These are phyloP conservation scores for Cercospora sojina DNA, from an alignment of 2,329 filamentous ascomycete species.

Conservation along the genomic window DNA sequence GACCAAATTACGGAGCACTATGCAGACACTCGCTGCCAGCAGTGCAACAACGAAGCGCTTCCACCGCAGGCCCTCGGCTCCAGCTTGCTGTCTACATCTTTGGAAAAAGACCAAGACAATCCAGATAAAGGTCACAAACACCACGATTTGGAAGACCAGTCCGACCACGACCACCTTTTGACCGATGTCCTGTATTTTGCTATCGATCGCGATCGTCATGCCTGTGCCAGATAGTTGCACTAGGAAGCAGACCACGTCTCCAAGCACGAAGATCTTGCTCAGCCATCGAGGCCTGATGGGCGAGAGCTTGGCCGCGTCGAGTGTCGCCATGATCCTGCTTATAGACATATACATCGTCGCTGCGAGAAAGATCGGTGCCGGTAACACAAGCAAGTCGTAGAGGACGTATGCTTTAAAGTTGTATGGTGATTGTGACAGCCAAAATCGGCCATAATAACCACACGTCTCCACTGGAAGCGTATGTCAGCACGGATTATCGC, in stretches of 20 bases:
- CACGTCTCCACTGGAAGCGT: conserved; percentile 41
- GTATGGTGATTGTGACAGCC: conserved; percentile 40
- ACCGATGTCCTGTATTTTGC: conserved; percentile 39
- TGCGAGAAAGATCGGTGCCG: conserved; percentile 50
- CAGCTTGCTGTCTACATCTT: conserved; percentile 29
- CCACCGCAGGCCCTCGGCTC: conserved; percentile 37
- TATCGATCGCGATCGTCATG: conserved; percentile 24
- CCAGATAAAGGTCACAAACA: conserved; percentile 57
- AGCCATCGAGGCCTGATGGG: conserved; percentile 48
- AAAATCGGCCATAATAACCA: conserved; percentile 44
- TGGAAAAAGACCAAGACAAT: conserved; percentile 52
- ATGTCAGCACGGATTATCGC: neutral
- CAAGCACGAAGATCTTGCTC: conserved; percentile 56
- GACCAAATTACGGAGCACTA: conserved; percentile 50
- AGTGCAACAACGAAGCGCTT: conserved; percentile 39
- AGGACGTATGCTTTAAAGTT: conserved; percentile 44
- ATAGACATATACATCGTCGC: conserved; percentile 51
- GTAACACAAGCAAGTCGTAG: conserved; percentile 44
- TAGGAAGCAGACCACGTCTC: conserved; percentile 55
- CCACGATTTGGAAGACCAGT: conserved; percentile 57
- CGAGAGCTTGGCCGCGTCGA: conserved; percentile 34
- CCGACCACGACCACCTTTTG: conserved; percentile 56
- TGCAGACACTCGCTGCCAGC: conserved; percentile 43
- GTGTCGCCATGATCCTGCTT: conserved; percentile 39
- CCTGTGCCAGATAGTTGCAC: conserved; percentile 52